Evolutionary conservation across 306 rosid species (phyloP), one percentile per base, ranked within the genome.

Genomic region (Acacia melanoxylon): DNA sequence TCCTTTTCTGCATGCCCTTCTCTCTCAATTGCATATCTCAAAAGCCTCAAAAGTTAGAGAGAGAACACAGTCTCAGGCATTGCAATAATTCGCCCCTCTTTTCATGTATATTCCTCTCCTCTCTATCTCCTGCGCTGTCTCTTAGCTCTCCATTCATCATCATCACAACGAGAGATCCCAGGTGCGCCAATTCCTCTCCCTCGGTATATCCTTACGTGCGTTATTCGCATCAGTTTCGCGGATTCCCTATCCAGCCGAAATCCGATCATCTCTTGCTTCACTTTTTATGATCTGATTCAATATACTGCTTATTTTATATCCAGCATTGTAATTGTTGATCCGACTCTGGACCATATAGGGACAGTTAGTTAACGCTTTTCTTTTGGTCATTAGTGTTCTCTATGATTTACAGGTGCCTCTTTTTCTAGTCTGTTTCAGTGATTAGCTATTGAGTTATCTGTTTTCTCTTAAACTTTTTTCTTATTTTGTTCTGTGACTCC

Each of bases 21-120:
- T 75, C 84, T 88, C 81, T 84, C 83, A 87, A 80, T 87, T 76
- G 66, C 90, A 83, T 86, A 81, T 90, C 98, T 91, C 89, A 80
- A 91, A 90, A 93, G 92, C 67, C 86, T 81, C 65, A 85, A 91
- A 91, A 93, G 96, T 89, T 91, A 74, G 91, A 89, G 89, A 88
- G 94, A 93, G 88, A 92, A 61, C 68, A 59, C 78, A n/a, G 86
- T 58, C 88, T 80, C 75, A 78, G 49, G 42, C 78, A 76, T 74
- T 81, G 88, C 98, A 93, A 93, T 92, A 89, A 93, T 95, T 93
- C 90, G 87, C 92, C 85, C 82, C 80, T 79, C 86, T 83, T 88
- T 88, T 80, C 88, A 82, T 83, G 83, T 87, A 61, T 83, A 80
- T 58, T 81, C 74, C 25, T 25, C 68, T 84, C 81, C 82, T 85